phyloP scores from a whole-genome alignment of 257 asterid genomes.

The Ballota nigra region DNA sequence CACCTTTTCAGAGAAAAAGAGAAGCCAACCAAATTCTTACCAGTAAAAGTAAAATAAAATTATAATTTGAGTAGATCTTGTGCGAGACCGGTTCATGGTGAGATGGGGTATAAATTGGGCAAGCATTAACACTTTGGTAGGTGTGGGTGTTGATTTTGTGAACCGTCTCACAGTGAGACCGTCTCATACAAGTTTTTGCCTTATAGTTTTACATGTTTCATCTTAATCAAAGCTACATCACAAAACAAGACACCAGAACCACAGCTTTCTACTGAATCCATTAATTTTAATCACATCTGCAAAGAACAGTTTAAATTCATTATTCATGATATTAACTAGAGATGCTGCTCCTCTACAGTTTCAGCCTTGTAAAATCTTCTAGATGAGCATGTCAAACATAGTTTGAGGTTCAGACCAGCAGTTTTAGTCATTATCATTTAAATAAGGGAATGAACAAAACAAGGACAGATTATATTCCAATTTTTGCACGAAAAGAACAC shows the following conservation, averaged over 20 bases:
- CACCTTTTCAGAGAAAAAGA: background rate
- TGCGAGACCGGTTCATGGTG: too few species aligned
- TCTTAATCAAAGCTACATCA: background rate
- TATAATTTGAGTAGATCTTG: background rate
- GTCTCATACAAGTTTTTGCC: too few species aligned
- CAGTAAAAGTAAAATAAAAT: background rate
- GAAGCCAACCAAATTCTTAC: background rate
- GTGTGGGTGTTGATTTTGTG: too few species aligned
- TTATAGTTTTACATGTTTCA: background rate
- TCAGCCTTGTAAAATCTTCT: background rate
- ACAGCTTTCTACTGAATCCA: constrained; percentile 5
- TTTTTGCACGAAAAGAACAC: background rate
- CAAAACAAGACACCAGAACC: background rate
- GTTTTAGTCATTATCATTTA: background rate
- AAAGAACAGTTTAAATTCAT: background rate
- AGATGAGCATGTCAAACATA: background rate
- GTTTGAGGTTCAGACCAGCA: background rate
- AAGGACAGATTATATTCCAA: constrained; percentile 6
- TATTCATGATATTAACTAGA: constrained; percentile 6
- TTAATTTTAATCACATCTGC: constrained; percentile 1
- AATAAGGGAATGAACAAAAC: background rate
- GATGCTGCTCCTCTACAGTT: background rate
- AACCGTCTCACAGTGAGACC: too few species aligned
- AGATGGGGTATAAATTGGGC: too few species aligned
- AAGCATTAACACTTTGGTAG: too few species aligned